Evolutionary conservation across 2,329 filamentous ascomycete species (phyloP).

Genomic region (Acarospora socialis): DNA sequence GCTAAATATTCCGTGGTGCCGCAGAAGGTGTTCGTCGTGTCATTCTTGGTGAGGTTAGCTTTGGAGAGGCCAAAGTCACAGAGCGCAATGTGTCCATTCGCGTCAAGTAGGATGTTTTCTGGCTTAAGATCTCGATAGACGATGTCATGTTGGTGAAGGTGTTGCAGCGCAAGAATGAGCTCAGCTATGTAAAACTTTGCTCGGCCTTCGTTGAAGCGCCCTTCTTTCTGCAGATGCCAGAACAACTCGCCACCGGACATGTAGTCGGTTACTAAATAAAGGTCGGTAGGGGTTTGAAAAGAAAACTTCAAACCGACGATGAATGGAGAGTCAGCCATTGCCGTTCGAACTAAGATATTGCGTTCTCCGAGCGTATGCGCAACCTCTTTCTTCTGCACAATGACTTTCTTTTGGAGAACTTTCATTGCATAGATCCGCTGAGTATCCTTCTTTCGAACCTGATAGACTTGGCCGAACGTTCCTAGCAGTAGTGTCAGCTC

Average conservation of each 20-base stretch:
- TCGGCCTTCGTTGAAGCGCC: slow-evolving; percentile 82
- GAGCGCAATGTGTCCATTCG: slow-evolving; percentile 92
- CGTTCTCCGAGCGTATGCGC: slow-evolving; percentile 93
- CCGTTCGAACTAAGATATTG: slow-evolving; percentile 92
- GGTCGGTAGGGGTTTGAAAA: slow-evolving; percentile 90
- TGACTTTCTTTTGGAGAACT: slow-evolving; percentile 97
- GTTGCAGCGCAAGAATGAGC: slow-evolving; percentile 85
- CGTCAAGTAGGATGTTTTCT: slow-evolving; percentile 92
- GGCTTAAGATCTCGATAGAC: slow-evolving; percentile 96
- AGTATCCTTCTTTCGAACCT: slow-evolving; percentile 94
- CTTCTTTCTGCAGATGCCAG: slow-evolving; percentile 96
- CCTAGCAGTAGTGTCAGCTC: slow-evolving; percentile 26
- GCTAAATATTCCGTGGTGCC: slow-evolving; percentile 96
- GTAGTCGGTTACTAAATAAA: slow-evolving; percentile 97
- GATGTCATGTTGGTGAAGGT: slow-evolving; percentile 92
- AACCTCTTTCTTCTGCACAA: slow-evolving; percentile 98
- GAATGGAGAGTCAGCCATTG: slow-evolving; percentile 89
- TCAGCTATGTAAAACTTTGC: slow-evolving; percentile 99
- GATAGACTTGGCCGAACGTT: slow-evolving; percentile 96
- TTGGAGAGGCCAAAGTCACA: slow-evolving; percentile 98
- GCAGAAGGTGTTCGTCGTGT: slow-evolving; percentile 97
- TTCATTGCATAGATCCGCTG: slow-evolving; percentile 98
- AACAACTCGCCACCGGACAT: slow-evolving; percentile 98
- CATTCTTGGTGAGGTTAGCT: slow-evolving; percentile 90
- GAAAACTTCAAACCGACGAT: slow-evolving; percentile 98